Evolutionary conservation across 2,329 filamentous ascomycete genomes (phyloP), one percentile per base, ranked within the genome.

Genomic region (Chaetomium sp.): DNA sequence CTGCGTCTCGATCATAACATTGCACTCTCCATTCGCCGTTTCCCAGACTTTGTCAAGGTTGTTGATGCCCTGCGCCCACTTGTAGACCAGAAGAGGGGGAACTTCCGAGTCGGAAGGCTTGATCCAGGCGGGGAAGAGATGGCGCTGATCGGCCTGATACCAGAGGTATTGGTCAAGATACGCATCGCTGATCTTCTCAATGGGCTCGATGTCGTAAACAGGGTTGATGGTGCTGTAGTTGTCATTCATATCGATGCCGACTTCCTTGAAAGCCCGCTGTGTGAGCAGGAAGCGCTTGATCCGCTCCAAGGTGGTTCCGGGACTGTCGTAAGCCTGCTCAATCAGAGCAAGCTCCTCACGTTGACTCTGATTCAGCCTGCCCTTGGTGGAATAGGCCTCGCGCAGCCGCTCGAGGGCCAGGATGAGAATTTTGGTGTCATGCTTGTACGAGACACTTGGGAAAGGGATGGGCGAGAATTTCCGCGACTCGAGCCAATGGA

Each of bases 161-260:
- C 96, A 99, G 10, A 99, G 84, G 73, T 99, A 99, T 74, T 99
- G 96, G 73, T 99, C 95, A 57, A 99, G 86, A 73, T 99, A 99
- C 2, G 95, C 96, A 78, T 99, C 95, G 47, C 94, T 99, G 72
- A 99, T 99, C 82, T 99, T 99, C 82, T 99, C 95, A 65, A 99
- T 97, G 0, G 95, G 95, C 78, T 99, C 96, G 66, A 99, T 95
- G 71, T 99, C 95, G 75, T 99, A 99, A 1, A 99, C 95, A 0
- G 95, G 96, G 75, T 99, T 99, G 82, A 99, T 99, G 21, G 92
- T 94, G 82, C 89, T 98, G 80, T 99, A 99, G 75, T 99, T 99
- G 80, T 99, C 95, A 77, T 99, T 99, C 95, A 99, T 99, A 75
- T 99, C 95, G 70, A 99, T 99, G 62, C 94, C 95, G 53, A 99